Conservation (phyloP, 768 basidiomycete genomes). For the Trametes maxima region DNA sequence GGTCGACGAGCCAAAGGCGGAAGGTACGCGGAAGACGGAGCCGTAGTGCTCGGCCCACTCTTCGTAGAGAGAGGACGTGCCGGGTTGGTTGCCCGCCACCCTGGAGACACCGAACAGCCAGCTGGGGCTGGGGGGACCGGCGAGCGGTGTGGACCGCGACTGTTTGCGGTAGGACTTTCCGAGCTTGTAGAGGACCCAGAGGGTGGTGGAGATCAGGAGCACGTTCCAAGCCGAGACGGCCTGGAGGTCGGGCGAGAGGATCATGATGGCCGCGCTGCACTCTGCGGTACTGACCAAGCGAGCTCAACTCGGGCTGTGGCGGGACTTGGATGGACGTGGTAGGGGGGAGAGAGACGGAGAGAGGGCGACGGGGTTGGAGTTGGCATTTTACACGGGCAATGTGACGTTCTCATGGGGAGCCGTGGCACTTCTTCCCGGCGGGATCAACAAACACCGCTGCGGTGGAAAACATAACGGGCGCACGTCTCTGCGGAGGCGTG, state of each 20-base stretch:
- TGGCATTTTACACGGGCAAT: neutral
- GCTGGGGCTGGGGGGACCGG: slow-evolving; percentile 46
- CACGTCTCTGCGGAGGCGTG: too few relatives aligned
- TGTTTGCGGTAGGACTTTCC: slow-evolving; percentile 18
- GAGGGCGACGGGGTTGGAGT: neutral
- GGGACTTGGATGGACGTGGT: neutral
- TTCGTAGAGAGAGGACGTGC: slow-evolving; percentile 42
- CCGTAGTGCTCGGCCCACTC: slow-evolving; percentile 53
- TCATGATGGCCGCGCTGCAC: neutral
- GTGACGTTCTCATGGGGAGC: neutral
- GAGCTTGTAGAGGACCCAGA: slow-evolving; percentile 27
- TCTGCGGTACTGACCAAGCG: too few relatives aligned
- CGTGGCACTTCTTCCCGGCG: neutral
- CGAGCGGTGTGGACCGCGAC: slow-evolving; percentile 38
- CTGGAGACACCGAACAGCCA: slow-evolving; percentile 44
- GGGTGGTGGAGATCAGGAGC: neutral
- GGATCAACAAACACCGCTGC: neutral
- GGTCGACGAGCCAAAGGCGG: slow-evolving; percentile 20
- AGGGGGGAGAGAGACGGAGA: neutral
- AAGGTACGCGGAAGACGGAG: slow-evolving; percentile 45
- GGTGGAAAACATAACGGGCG: neutral
- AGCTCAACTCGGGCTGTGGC: too few relatives aligned
- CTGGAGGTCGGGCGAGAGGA: slow-evolving; percentile 6
- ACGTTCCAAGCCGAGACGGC: slow-evolving; percentile 3
- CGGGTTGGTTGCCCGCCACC: slow-evolving; percentile 33